These are phyloP conservation scores for Jacaranda copaia DNA, from an alignment of 257 asterid species.

Conservation along the genomic window DNA sequence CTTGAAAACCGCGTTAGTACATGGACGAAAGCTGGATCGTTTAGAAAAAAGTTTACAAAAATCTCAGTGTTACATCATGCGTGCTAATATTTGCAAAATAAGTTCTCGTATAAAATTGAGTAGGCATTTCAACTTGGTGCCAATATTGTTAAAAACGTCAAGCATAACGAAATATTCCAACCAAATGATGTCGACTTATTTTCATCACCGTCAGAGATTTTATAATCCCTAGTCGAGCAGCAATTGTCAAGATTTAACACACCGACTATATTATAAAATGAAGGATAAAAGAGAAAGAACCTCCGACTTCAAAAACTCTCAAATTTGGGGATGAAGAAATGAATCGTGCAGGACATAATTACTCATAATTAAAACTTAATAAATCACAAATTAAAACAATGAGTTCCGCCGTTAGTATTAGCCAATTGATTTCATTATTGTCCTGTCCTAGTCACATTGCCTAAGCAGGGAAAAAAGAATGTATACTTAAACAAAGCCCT, in stretches of 20 bases:
- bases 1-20: too few species aligned
- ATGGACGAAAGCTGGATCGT: too few species aligned
- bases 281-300: not conserved
- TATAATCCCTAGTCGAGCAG: too few species aligned
- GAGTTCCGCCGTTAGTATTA: slow-evolving; percentile 36
- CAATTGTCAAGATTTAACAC: not conserved
- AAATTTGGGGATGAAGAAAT: not conserved
- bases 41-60: too few species aligned
- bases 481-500: slow-evolving; percentile 2
- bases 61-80: too few species aligned
- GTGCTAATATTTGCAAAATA: too few species aligned
- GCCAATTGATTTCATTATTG: slow-evolving; percentile 29
- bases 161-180: too few species aligned
- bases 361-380: not conserved
- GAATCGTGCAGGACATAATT: not conserved
- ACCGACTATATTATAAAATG: not conserved
- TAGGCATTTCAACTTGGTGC: not conserved
- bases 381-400: not conserved
- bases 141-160: too few species aligned
- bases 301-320: not conserved
- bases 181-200: not conserved
- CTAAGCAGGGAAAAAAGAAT: not conserved
- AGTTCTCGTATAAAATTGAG: too few species aligned
- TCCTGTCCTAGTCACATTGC: not conserved
- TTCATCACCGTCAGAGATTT: too few species aligned